A percentile compares a stretch with the other conserved stretches of the same genome.
These are phyloP conservation scores for Beauveria sp. DNA, from an alignment of 2,329 filamentous ascomycete genomes.

Conservation along the genomic window DNA sequence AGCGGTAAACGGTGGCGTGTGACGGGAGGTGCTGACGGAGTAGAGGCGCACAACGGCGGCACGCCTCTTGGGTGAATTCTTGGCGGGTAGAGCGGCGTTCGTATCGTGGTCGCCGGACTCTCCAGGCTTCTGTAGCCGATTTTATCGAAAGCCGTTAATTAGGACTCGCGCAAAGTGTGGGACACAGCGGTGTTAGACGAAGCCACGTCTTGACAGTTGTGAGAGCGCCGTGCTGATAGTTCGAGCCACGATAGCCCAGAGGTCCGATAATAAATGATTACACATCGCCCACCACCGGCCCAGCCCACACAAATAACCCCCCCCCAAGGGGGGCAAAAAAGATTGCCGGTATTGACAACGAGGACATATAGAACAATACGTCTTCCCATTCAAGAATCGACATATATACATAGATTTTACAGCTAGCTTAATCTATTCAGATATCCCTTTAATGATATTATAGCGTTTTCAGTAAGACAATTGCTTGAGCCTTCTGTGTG, in stretches of 20 bases:
- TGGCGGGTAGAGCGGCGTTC: neutral
- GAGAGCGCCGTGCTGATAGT: neutral
- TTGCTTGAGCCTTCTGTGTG: no score
- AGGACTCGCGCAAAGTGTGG: neutral
- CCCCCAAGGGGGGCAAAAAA: no score
- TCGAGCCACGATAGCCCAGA: neutral
- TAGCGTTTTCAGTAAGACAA: no score
- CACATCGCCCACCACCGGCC: neutral
- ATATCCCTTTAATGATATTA: no score
- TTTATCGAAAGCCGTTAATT: neutral
- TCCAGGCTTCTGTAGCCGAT: neutral
- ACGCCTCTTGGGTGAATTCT: conserved; percentile 4
- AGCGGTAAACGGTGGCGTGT: neutral
- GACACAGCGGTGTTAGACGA: neutral
- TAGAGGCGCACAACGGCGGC: neutral
- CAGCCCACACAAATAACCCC: neutral
- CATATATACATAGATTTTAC: no score
- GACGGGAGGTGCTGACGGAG: neutral
- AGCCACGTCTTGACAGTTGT: neutral
- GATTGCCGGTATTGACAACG: no score
- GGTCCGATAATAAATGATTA: conserved; percentile 7
- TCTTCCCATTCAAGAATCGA: no score
- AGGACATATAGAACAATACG: no score
- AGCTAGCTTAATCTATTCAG: no score
- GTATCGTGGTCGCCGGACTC: neutral